Evolutionary conservation across 768 basidiomycete species (phyloP).

Genomic region (Melanogaster broomeanus): DNA sequence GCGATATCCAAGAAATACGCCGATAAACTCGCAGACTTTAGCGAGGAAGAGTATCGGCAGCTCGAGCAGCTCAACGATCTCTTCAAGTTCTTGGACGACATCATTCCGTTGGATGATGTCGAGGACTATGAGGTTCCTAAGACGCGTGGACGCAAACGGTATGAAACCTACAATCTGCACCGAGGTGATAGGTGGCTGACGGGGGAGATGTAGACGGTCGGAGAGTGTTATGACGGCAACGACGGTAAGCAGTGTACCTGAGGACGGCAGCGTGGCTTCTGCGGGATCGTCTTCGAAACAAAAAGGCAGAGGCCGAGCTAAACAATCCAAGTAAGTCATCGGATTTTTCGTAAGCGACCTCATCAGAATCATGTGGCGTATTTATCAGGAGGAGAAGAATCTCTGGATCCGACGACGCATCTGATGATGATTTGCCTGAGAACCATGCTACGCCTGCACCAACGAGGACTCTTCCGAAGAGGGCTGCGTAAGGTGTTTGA

Average conservation of each 20-base stretch:
- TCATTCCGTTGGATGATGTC: constrained; percentile 67
- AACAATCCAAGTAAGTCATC: constrained; percentile 41
- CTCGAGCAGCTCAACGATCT: constrained; percentile 61
- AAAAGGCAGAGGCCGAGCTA: constrained; percentile 34
- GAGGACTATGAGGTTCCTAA: constrained; percentile 45
- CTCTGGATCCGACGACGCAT: constrained; percentile 52
- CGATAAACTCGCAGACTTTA: constrained; percentile 68
- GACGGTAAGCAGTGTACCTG: constrained; percentile 42
- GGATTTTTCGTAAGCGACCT: background rate
- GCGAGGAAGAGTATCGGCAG: constrained; percentile 68
- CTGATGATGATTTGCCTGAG: constrained; percentile 41
- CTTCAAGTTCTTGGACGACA: constrained; percentile 72
- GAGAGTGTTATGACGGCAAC: constrained; percentile 52
- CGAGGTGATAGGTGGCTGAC: background rate
- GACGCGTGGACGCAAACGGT: constrained; percentile 51
- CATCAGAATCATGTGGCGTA: background rate
- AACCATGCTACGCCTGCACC: constrained; percentile 36
- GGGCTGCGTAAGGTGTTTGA: constrained; percentile 53
- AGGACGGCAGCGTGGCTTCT: constrained; percentile 34
- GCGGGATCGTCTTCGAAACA: constrained; percentile 22
- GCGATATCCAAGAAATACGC: constrained; percentile 70
- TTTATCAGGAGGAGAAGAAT: constrained; percentile 52
- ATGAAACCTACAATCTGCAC: constrained; percentile 27
- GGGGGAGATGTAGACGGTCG: constrained; percentile 50
- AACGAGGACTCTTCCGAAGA: constrained; percentile 55